Percentiles rank a stretch among this genome's conserved stretches.
These are phyloP conservation scores for Ustilago loliicola DNA, from an alignment of 1,284 basidiomycete genomes.

Conservation along the genomic window DNA sequence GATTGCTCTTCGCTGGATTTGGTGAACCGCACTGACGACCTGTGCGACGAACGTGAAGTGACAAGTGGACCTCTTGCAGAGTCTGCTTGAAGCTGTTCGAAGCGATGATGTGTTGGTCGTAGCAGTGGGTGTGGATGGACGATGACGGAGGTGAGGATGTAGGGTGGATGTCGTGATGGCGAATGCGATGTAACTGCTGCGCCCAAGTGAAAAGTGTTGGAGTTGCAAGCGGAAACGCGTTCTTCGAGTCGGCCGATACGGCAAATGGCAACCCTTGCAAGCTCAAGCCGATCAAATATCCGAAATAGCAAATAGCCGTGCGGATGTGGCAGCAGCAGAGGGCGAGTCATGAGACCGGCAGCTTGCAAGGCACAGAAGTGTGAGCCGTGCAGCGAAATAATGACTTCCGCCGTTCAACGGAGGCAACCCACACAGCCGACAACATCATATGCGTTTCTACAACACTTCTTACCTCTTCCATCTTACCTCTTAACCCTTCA, in stretches of 20 bases:
- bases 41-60: not conserved
- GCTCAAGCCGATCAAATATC: constrained; percentile 26
- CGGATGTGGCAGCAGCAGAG: not conserved
- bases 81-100: constrained; percentile 1
- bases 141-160: not conserved
- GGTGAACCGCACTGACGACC: constrained; percentile 15
- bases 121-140: constrained; percentile 9
- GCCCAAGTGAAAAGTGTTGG: constrained; percentile 14
- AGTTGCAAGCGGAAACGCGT: constrained; percentile 10
- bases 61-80: not conserved
- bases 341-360: constrained; percentile 32
- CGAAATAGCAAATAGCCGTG: constrained; percentile 35
- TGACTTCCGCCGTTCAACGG: not conserved
- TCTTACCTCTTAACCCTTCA: not conserved
- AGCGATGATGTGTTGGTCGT: constrained; percentile 6
- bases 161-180: constrained; percentile 13
- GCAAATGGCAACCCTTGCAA: too few relatives aligned
- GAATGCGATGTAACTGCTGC: constrained; percentile 3
- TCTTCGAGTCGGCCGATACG: constrained; percentile 47
- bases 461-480: not conserved
- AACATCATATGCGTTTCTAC: not conserved
- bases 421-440: not conserved
- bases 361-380: not conserved
- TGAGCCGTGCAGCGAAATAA: constrained; percentile 1
- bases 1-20: not conserved